A percentile compares a stretch with the other conserved stretches of the same genome.
These are phyloP conservation scores for Closterium sp. DNA, from an alignment of 139 green algal species.

Conservation along the genomic window DNA sequence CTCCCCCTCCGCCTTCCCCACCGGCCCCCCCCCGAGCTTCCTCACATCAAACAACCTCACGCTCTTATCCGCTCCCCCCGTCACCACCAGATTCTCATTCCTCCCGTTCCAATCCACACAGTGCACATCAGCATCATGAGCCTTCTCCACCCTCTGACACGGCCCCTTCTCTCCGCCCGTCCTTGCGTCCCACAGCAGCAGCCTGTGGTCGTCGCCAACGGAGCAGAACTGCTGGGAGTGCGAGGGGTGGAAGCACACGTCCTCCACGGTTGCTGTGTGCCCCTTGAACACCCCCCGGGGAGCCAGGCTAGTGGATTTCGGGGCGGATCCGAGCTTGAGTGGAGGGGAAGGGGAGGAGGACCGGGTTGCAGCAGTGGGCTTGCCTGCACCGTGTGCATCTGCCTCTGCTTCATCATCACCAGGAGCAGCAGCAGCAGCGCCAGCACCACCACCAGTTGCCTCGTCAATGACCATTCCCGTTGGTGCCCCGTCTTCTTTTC, in stretches of 20 bases:
- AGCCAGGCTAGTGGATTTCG: not conserved
- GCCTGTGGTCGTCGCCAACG: constrained; percentile 76
- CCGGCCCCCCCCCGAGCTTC: not conserved
- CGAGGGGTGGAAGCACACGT: constrained; percentile 76
- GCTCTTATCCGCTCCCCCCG: not conserved
- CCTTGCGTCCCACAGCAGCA: constrained; percentile 86
- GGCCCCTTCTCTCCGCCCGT: not conserved
- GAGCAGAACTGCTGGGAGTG: constrained; percentile 64
- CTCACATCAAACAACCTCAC: constrained; percentile 17
- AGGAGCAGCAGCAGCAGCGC: too few relatives aligned
- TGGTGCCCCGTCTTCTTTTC: not conserved
- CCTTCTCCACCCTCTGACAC: not conserved
- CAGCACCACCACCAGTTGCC: not conserved
- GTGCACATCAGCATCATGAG: not conserved
- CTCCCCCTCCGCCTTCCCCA: too few relatives aligned
- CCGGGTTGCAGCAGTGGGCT: not conserved
- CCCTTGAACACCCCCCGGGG: constrained; percentile 57
- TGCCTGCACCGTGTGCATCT: not conserved
- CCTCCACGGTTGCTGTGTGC: constrained; percentile 77
- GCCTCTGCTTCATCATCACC: not conserved
- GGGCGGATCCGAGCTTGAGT: not conserved
- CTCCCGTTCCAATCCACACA: constrained; percentile 19
- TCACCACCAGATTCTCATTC: constrained; percentile 7
- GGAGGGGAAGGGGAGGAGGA: not conserved
- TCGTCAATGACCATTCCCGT: not conserved